Evolutionary conservation across 495 filamentous ascomycete genomes (phyloP), one percentile per base, ranked within the genome.

Genomic region (Podospora pseudoanserina): DNA sequence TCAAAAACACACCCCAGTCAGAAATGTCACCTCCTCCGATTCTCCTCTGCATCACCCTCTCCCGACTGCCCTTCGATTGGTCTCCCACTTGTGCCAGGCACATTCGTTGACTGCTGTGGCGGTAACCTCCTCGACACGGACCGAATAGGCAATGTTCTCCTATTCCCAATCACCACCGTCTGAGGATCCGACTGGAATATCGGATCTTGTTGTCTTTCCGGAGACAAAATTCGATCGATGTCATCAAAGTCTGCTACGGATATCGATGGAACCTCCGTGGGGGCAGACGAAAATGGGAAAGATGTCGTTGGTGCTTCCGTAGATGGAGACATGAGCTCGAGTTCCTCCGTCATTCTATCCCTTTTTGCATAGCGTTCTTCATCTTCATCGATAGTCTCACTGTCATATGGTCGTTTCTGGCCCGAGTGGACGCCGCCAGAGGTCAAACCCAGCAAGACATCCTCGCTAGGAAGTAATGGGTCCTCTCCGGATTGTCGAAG

Each of bases 61-160:
- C 7, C 18, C 18, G 27, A 30, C 16, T 9, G 7, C 16, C 26
- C 27, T 5, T 61, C 23, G 16, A 7, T 30, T 15, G 4, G 23
- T 26, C 26, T 30, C 59, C 23, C 16, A 7, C 59, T 28, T 4
- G 5, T 20, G 16, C 16, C 27, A 30, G 13, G 39, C 15, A 18
- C 26, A 26, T 32, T 26, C 4, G 4, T 61, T 61, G 4, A 0
- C 59, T 32, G 23, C 7, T 27, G 56, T 20, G 23, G 56, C 5
- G 59, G 59, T 18, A 61, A 18, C 3, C 59, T 7, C 59, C 59
- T 27, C 20, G n/a, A 28, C 11, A 30, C 4, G 4, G 59, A 32
- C 30, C 59, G 20, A 28, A 32, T 30, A 18, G 59, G 23, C 59
- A 61, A 28, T n/a, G 59, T 61, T 26, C 59, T 61, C 27, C 39